Percentiles rank a stretch among this genome's conserved stretches.
phyloP scores from a whole-genome alignment of 805 yeast species.

The Cyberlindnera nakhonratchasimensis region DNA sequence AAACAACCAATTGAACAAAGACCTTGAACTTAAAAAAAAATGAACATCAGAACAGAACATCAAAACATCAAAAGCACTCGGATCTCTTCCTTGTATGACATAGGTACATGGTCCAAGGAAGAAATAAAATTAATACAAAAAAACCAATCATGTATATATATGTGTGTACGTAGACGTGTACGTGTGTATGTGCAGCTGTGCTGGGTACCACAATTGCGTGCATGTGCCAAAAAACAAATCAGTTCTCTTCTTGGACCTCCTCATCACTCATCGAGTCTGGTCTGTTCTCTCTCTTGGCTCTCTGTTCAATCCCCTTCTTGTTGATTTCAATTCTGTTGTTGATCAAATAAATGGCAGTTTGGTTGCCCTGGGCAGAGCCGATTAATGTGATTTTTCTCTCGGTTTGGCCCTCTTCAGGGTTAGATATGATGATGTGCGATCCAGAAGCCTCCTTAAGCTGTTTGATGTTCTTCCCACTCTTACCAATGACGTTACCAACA shows the following conservation, averaged over 20 bases:
- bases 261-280: not conserved
- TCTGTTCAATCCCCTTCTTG: slow-evolving; percentile 43
- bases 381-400: slow-evolving; percentile 66
- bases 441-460: slow-evolving; percentile 75
- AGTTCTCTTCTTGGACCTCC: not conserved
- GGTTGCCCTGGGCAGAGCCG: slow-evolving; percentile 65
- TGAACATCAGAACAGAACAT: too few species aligned
- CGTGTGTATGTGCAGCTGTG: too few species aligned
- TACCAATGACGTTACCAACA: slow-evolving; percentile 85
- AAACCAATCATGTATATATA: too few species aligned
- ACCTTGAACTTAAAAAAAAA: too few species aligned
- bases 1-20: too few species aligned
- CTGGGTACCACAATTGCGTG: too few species aligned
- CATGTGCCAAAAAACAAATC: too few species aligned
- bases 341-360: slow-evolving; percentile 67
- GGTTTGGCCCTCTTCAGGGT: slow-evolving; percentile 46
- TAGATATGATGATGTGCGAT: slow-evolving; percentile 68
- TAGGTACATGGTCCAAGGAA: too few species aligned
- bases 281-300: not conserved
- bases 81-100: too few species aligned
- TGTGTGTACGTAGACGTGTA: too few species aligned
- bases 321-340: slow-evolving; percentile 66
- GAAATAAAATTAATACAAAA: too few species aligned
- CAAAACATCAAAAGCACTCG: too few species aligned
- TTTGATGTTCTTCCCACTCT: slow-evolving; percentile 77